These are phyloP conservation scores for Hevea brasiliensis DNA, from an alignment of 345 rosid genomes.

Conservation along the genomic window DNA sequence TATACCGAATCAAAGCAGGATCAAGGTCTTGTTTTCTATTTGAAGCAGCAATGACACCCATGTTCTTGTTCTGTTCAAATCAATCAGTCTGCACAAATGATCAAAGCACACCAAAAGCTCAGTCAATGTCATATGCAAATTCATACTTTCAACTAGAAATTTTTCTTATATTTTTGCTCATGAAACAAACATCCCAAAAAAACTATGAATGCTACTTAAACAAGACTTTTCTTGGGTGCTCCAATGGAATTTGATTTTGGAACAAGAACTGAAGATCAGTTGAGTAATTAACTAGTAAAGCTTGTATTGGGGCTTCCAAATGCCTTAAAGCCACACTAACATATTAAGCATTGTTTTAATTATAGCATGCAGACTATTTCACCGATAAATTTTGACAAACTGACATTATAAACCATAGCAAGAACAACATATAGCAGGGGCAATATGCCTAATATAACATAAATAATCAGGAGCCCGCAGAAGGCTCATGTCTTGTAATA, in stretches of 20 bases:
- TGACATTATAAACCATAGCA: not conserved
- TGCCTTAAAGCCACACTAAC: not conserved
- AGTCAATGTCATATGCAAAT: not conserved
- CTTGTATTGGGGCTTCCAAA: not conserved
- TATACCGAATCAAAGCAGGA: conserved; percentile 83
- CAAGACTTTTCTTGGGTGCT: not conserved
- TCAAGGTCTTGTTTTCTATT: conserved; percentile 96
- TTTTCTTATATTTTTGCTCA: not conserved
- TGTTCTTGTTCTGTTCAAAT: conserved; percentile 89
- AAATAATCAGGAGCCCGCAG: not conserved
- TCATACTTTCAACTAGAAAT: not conserved
- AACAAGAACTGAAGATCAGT: not conserved
- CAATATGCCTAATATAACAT: not conserved
- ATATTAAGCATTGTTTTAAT: not conserved
- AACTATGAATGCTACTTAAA: not conserved
- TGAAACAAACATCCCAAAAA: no score
- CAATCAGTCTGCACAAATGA: conserved; percentile 73
- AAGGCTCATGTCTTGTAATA: not conserved
- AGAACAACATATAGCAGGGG: not conserved
- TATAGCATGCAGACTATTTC: not conserved
- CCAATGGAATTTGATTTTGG: not conserved
- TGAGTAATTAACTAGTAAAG: not conserved
- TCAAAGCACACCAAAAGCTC: conserved; percentile 1
- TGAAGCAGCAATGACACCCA: conserved; percentile 87
- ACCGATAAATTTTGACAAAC: not conserved